Base-by-base conservation (phyloP, 805 yeast species). In the Komagataella pseudopastoris region DNA sequence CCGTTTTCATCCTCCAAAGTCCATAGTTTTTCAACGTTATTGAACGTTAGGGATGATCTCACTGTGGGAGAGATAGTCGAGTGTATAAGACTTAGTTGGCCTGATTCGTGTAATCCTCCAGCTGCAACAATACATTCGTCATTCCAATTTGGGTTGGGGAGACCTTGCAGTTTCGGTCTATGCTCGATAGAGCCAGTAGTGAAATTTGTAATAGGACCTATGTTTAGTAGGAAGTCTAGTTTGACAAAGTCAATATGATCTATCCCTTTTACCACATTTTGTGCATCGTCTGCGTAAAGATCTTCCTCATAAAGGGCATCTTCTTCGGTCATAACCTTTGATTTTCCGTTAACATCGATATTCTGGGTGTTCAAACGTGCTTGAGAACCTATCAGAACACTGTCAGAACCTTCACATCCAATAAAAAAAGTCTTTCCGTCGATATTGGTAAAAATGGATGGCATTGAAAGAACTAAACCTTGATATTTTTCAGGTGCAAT, bases 1-100 rank as follows among this genome's bases (percentile, higher is more conserved):
- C 63, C 68, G 24, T 58, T 58, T 6, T 50, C 55, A 46, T 62
- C 62, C 53, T 70, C 66, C 24, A 87, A 64, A 46, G 85, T 84
- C 95, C 95, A 89, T 59, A 86, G 74, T 57, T 82, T 78, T 56
- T 82, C 78, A 39, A 85, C 82, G 60, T 80, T 84, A 18, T 83
- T 83, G 59, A 85, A 85, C 54, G 78, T 81, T 51, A 87, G 71
- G 2, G 89, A 81, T 2, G 87, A 78, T 50, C 78, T 76, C 6
- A 88, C 76, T 0, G 62, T 63, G 0, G 96, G 95, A 53, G 81
- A 80, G 12, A 88, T 72, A 3, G 84, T 72, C 5, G 88, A 87
- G 23, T 81, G 75, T 53, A 87, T 73, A 3, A 83, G 72, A 39
- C 83, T 78, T 30, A 90, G 54, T 18, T 76, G 71, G 10, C 85